A percentile compares a stretch with the other conserved stretches of the same genome.
Conservation (phyloP, 768 basidiomycete genomes). For the Lactarius hatsudake region DNA sequence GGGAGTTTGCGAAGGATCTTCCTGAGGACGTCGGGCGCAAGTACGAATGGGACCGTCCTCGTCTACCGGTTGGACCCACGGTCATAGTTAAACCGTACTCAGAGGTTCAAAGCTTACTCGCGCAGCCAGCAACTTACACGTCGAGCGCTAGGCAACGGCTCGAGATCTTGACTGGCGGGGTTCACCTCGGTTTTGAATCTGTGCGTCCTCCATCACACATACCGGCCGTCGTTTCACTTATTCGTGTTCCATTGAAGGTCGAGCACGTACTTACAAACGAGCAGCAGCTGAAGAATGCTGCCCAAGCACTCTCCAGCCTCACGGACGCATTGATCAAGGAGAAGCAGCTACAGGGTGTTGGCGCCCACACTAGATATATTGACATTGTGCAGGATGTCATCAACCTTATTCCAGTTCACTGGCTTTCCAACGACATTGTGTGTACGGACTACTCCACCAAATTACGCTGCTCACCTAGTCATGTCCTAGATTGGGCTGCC, state of each 20-base stretch:
- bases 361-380: slow-evolving; percentile 36
- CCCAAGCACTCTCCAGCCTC: slow-evolving; percentile 6
- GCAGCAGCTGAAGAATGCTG: background rate
- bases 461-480: background rate
- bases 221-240: background rate
- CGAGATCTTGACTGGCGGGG: slow-evolving; percentile 10
- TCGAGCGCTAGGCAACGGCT: slow-evolving; percentile 7
- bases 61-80: slow-evolving; percentile 15
- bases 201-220: slow-evolving; percentile 2
- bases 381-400: slow-evolving; percentile 70
- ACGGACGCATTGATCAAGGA: slow-evolving; percentile 15
- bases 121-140: slow-evolving; percentile 4
- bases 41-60: slow-evolving; percentile 62
- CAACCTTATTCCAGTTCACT: slow-evolving; percentile 58
- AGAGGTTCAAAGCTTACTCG: background rate
- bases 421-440: slow-evolving; percentile 59
- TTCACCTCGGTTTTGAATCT: slow-evolving; percentile 7
- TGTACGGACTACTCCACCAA: slow-evolving; percentile 27
- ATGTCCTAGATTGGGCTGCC: slow-evolving; percentile 22
- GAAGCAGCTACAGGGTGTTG: slow-evolving; percentile 38
- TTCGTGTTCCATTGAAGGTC: slow-evolving; percentile 9
- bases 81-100: slow-evolving; percentile 7
- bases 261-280: slow-evolving; percentile 5
- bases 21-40: slow-evolving; percentile 36
- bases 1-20: slow-evolving; percentile 38